Conservation (phyloP, 805 yeast genomes). For the Candida sanyiensis region DNA sequence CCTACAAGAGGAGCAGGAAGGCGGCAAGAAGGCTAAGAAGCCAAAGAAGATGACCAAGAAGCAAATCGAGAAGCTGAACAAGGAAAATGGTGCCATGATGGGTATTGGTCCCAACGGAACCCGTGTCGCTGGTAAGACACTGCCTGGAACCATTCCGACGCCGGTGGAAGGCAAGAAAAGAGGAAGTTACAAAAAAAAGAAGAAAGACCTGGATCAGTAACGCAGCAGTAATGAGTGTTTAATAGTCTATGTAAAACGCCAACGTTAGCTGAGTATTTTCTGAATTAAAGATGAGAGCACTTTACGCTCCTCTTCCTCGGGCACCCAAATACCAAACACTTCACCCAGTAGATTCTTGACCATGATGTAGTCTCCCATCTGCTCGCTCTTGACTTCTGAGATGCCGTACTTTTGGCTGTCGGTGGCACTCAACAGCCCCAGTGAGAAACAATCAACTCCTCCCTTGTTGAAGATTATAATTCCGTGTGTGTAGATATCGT, state of each 20-base stretch:
- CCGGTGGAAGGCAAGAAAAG: conserved; percentile 22
- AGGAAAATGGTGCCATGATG: conserved; percentile 1
- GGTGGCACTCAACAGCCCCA: conserved; percentile 59
- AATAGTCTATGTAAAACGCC: neutral
- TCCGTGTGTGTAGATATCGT: conserved; percentile 52
- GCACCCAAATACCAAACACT: conserved; percentile 75
- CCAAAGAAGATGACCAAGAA: conserved; percentile 19
- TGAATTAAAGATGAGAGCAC: conserved; percentile 45
- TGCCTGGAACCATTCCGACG: conserved; percentile 22
- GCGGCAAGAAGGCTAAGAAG: conserved; percentile 17
- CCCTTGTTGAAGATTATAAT: conserved; percentile 61
- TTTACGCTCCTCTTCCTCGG: conserved; percentile 60
- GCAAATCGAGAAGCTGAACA: conserved; percentile 14
- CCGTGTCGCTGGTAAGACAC: conserved; percentile 26
- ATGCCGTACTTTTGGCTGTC: conserved; percentile 34
- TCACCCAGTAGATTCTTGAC: conserved; percentile 63
- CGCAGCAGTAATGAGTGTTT: neutral
- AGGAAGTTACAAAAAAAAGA: conserved; percentile 25
- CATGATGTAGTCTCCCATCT: conserved; percentile 63
- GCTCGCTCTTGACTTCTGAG: conserved; percentile 56
- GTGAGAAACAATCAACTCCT: conserved; percentile 63
- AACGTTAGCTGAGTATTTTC: conserved; percentile 14
- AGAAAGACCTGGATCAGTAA: conserved; percentile 15
- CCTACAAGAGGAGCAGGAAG: conserved; percentile 21
- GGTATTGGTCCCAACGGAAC: conserved; percentile 3